Percentiles rank a stretch among this genome's conserved stretches.
phyloP scores from a whole-genome alignment of 2,329 filamentous ascomycete genomes.

The Diplodia corticola region DNA sequence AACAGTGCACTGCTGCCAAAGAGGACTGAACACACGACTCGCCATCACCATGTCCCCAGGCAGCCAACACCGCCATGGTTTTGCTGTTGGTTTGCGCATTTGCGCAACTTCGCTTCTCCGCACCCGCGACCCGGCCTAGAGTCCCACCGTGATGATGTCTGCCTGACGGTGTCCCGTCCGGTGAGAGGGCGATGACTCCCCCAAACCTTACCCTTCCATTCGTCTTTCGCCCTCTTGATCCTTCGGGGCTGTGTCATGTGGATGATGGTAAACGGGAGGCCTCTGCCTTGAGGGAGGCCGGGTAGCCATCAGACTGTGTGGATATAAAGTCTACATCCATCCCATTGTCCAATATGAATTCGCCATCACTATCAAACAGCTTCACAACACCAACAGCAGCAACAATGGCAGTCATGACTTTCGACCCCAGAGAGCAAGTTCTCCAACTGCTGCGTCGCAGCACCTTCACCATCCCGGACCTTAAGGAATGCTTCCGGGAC shows the following conservation, averaged over 20 bases:
- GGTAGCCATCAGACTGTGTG: not conserved
- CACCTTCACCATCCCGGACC: conserved; percentile 3
- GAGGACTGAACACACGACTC: not conserved
- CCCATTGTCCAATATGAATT: not conserved
- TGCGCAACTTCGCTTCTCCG: not conserved
- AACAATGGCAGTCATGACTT: not conserved
- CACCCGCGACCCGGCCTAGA: not conserved
- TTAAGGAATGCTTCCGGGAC: conserved; percentile 8
- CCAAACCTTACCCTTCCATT: not conserved
- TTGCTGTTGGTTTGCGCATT: not conserved
- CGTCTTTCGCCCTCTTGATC: not conserved
- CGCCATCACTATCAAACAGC: not conserved
- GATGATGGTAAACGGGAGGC: not conserved
- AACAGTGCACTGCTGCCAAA: not conserved
- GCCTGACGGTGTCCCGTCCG: not conserved
- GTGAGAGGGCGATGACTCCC: not conserved
- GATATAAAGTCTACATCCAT: not conserved
- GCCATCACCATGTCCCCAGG: not conserved
- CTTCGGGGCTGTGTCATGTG: conserved; percentile 2
- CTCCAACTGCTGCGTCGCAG: conserved; percentile 2
- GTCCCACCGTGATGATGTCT: not conserved
- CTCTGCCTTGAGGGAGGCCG: not conserved
- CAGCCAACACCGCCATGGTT: not conserved
- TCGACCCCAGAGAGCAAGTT: conserved; percentile 9
- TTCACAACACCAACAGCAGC: not conserved